Percentiles rank a stretch among this genome's conserved stretches.
These are phyloP conservation scores for Citropsis articulata DNA, from an alignment of 345 rosid species.

Conservation along the genomic window DNA sequence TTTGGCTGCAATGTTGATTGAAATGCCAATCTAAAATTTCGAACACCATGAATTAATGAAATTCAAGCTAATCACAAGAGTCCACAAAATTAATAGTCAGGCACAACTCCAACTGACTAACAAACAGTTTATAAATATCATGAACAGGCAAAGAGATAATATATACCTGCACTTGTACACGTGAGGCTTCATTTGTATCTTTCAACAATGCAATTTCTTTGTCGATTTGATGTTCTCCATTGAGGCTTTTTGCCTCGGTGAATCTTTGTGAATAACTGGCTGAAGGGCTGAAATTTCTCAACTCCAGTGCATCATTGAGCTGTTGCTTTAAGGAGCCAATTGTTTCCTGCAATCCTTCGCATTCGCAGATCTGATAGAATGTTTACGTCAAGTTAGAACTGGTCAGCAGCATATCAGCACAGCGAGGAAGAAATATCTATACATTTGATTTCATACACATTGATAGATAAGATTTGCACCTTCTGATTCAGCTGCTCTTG, in stretches of 20 bases:
- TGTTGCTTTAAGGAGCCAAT: slow-evolving; percentile 67
- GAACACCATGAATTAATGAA: neutral
- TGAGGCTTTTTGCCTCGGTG: slow-evolving; percentile 32
- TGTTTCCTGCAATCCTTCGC: slow-evolving; percentile 67
- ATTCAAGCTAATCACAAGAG: neutral
- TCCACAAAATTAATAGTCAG: neutral
- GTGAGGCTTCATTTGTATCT: slow-evolving; percentile 32
- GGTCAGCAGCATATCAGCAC: neutral
- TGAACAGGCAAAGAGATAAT: slow-evolving; percentile 12
- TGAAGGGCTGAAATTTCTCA: slow-evolving; percentile 30
- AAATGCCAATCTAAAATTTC: neutral
- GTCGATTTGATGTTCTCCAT: slow-evolving; percentile 26
- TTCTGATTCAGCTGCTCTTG: slow-evolving; percentile 87
- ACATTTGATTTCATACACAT: neutral
- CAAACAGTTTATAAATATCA: neutral
- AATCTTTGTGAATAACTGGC: slow-evolving; percentile 39
- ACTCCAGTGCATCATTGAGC: slow-evolving; percentile 61
- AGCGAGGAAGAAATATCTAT: neutral
- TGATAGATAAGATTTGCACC: slow-evolving; percentile 38
- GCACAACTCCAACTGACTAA: neutral
- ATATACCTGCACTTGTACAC: slow-evolving; percentile 49
- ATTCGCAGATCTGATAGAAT: slow-evolving; percentile 63
- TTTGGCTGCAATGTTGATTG: slow-evolving; percentile 13
- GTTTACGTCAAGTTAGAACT: slow-evolving; percentile 23
- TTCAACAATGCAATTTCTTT: slow-evolving; percentile 29